Percentiles rank a stretch among this genome's conserved stretches.
Evolutionary conservation across 257 asterid genomes (phyloP).

Genomic region (Lavandula angustifolia): DNA sequence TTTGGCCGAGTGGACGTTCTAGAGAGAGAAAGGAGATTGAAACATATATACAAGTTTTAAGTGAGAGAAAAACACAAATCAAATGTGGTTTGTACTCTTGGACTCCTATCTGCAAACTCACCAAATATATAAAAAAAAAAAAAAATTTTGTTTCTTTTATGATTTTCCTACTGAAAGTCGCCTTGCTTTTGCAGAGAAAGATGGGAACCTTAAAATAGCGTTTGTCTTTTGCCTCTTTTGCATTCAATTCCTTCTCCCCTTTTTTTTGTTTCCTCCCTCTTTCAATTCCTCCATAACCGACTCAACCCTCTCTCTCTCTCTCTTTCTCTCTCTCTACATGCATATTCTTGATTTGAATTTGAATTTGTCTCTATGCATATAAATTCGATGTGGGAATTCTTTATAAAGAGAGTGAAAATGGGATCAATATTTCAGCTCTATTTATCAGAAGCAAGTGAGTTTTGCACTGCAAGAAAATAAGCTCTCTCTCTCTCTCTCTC

Average conservation of each 20-base stretch:
- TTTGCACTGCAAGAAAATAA: neutral
- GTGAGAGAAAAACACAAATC: conserved; percentile 13
- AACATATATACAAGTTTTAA: neutral
- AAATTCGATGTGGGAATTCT: conserved; percentile 20
- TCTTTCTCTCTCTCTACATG: conserved; percentile 8
- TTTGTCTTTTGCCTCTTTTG: conserved; percentile 41
- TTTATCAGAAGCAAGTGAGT: no score
- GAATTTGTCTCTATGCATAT: conserved; percentile 27
- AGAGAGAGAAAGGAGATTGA: neutral
- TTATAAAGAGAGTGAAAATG: conserved; percentile 15
- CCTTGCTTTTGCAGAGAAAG: conserved; percentile 32
- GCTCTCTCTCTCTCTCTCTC: conserved; percentile 20
- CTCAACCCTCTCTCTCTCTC: conserved; percentile 31
- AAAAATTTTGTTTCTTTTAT: neutral
- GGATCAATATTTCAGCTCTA: neutral
- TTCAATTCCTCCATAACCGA: conserved; percentile 44
- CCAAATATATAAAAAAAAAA: no score
- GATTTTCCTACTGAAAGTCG: conserved; percentile 33
- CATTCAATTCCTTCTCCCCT: no score
- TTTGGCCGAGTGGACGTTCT: neutral
- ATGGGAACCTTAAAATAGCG: conserved; percentile 36
- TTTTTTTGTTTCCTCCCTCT: conserved; percentile 12
- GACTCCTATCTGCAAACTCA: no score
- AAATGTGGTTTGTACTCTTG: conserved; percentile 1
- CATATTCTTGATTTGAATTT: neutral